A percentile compares a stretch with the other conserved stretches of the same genome.
Conservation (phyloP, 2,329 filamentous ascomycete genomes). For the Neonectria neomacrospora region DNA sequence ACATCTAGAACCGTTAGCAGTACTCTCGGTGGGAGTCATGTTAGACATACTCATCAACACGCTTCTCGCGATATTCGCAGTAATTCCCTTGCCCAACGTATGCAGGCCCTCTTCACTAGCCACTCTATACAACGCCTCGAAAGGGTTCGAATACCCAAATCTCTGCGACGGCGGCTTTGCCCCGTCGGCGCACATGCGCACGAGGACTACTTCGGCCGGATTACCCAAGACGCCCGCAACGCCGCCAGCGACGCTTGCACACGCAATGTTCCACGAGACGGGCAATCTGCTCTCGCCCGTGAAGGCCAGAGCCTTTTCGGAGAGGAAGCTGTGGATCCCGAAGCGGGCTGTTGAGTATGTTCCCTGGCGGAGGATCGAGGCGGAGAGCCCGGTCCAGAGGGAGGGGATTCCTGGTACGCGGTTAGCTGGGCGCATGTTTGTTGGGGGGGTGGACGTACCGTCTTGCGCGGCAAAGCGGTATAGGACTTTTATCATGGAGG, state of each 20-base stretch:
- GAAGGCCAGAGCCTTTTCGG: conserved; percentile 42
- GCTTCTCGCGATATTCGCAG: conserved; percentile 55
- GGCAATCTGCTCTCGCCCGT: conserved; percentile 48
- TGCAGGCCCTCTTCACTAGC: conserved; percentile 52
- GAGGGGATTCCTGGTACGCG: conserved; percentile 50
- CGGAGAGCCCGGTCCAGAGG: conserved; percentile 56
- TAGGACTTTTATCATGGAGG: conserved; percentile 54
- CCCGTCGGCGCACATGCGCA: conserved; percentile 59
- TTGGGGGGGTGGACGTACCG: conserved; percentile 39
- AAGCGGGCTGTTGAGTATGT: conserved; percentile 59
- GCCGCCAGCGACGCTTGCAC: conserved; percentile 54
- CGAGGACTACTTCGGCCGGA: conserved; percentile 57
- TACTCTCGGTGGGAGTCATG: background rate
- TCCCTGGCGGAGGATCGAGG: conserved; percentile 56
- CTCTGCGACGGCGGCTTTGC: conserved; percentile 51
- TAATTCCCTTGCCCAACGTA: conserved; percentile 53
- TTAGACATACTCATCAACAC: conserved; percentile 55
- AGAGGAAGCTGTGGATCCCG: conserved; percentile 53
- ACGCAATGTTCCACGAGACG: conserved; percentile 49
- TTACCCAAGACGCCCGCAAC: conserved; percentile 58
- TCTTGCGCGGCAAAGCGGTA: conserved; percentile 53
- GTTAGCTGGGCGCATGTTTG: background rate
- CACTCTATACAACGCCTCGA: conserved; percentile 44
- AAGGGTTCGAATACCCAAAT: conserved; percentile 53
- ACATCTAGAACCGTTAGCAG: conserved; percentile 48